Evolutionary conservation across 257 asterid species (phyloP), one percentile per base, ranked within the genome.

Genomic region (Petunia axillaris): DNA sequence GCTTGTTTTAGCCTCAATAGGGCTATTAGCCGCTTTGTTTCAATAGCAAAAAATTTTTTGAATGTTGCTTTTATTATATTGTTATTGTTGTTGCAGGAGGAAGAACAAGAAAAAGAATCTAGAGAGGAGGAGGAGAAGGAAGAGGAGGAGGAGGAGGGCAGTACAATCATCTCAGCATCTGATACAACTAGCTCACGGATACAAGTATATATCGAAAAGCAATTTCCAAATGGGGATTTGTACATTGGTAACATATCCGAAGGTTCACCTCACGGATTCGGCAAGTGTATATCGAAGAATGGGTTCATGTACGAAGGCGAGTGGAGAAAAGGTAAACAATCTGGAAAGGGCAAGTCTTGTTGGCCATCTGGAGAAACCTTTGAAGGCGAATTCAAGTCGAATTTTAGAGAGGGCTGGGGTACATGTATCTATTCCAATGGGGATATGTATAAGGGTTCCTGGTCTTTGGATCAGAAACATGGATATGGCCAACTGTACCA

Each of bases 331-430:
- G 99, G 99, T 63, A 96, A 91, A 55, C 97, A 97, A 52, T 88
- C 90, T 2, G 99, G 99, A 0, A 91, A 84, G 59, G 99, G 99
- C 1, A 94, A 87, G 81, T 89, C 94, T 62, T 96, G 98, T 0
- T 96, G 99, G 99, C 98, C 99, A 2, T 94, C 98, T 1, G 98
- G 99, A 1, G 98, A 98, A 15, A 91, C 93, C 8, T 96, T 87
- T 62, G 97, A 89, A 66, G 99, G 99, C 0, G 96, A 96, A 53
- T 96, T 96, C 82, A 92, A 85, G 87, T 90, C 93, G 52, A 98
- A 98, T 48, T 88, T 98, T 64, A 95, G 93, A 97, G 99, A 95
- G 60, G 99, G 99, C 0, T 78, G 80, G 0, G 99, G 99, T 15
- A 90, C 95, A 0, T 94, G 91, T 82, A 90, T 94, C 46, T 97